A percentile compares a stretch with the other conserved stretches of the same genome.
Conservation (phyloP, 2,329 filamentous ascomycete species). For the Pseudogymnoascus sp. region DNA sequence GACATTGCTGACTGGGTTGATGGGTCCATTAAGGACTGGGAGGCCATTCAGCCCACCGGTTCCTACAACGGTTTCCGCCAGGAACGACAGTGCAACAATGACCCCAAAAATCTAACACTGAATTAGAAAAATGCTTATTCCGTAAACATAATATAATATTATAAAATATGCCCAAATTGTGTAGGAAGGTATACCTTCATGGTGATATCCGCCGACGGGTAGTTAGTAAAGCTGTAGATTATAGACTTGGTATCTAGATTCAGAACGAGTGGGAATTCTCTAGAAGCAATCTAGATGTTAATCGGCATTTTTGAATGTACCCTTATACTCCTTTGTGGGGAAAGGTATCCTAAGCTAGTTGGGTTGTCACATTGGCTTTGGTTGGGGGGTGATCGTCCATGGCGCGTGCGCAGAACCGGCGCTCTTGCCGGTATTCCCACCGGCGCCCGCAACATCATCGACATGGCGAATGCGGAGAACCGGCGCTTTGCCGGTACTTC, state of each 20-base stretch:
- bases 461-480: not conserved
- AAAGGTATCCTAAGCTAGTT: not conserved
- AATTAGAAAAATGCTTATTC: not conserved
- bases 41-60: constrained; percentile 17
- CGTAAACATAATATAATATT: not conserved
- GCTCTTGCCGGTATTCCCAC: not conserved
- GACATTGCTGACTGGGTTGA: constrained; percentile 13
- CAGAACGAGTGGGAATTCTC: not conserved
- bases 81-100: not conserved
- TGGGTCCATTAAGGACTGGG: constrained; percentile 23
- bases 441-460: not conserved
- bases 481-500: not conserved
- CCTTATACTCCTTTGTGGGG: not conserved
- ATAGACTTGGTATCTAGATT: not conserved
- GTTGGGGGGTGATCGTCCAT: not conserved
- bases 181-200: not conserved
- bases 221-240: not conserved
- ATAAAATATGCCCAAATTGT: not conserved
- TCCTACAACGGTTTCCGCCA: not conserved
- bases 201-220: not conserved
- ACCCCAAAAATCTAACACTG: not conserved
- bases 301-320: not conserved
- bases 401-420: not conserved
- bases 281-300: not conserved
- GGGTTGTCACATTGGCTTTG: not conserved